phyloP scores from a whole-genome alignment of 495 filamentous ascomycete genomes.

The Aspergillus ellipticus region DNA sequence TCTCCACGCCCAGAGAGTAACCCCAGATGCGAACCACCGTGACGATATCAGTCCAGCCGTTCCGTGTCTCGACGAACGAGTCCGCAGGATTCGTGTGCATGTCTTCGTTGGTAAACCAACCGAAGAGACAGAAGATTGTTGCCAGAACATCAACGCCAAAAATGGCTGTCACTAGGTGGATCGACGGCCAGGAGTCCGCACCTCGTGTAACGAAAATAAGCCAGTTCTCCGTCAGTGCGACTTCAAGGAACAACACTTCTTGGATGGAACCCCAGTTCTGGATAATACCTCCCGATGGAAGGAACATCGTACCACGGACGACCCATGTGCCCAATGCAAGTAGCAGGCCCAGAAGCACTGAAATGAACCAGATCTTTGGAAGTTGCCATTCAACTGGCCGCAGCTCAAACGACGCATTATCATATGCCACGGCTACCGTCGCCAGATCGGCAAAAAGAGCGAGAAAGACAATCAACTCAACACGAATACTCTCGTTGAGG shows the following conservation, averaged over 20 bases:
- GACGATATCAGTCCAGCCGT: conserved; percentile 70
- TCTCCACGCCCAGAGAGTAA: conserved; percentile 69
- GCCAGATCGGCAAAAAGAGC: conserved; percentile 72
- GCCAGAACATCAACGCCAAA: conserved; percentile 62
- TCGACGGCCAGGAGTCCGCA: conserved; percentile 61
- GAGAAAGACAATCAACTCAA: conserved; percentile 67
- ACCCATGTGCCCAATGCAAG: conserved; percentile 68
- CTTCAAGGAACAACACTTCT: conserved; percentile 67
- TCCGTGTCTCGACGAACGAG: conserved; percentile 44
- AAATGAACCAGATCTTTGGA: conserved; percentile 75
- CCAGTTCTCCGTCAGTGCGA: conserved; percentile 73
- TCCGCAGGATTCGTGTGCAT: conserved; percentile 40
- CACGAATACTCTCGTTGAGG: conserved; percentile 64
- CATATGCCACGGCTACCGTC: conserved; percentile 70
- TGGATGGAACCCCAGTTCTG: conserved; percentile 67
- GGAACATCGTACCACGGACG: conserved; percentile 60
- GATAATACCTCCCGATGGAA: conserved; percentile 64
- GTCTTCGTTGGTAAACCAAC: conserved; percentile 57
- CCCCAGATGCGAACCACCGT: conserved; percentile 76
- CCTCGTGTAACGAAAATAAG: conserved; percentile 73
- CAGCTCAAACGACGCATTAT: conserved; percentile 65
- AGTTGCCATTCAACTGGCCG: conserved; percentile 74
- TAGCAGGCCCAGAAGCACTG: conserved; percentile 57
- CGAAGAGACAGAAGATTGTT: conserved; percentile 69
- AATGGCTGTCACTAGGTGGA: conserved; percentile 64